phyloP scores from a whole-genome alignment of 1,284 basidiomycete genomes.

The Pseudozyma flocculosa region DNA sequence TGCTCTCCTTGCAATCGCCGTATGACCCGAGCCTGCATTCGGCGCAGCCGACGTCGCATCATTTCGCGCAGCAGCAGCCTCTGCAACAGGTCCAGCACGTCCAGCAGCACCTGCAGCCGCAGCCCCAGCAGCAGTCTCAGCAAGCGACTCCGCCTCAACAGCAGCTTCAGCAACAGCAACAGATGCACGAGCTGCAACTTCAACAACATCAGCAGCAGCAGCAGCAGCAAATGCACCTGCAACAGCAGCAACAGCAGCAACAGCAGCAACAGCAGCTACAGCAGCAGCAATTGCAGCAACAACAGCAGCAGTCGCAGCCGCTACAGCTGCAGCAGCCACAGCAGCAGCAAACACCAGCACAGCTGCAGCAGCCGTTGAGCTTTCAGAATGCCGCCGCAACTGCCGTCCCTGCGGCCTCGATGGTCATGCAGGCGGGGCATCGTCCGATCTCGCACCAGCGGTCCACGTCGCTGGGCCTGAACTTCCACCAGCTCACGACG shows the following conservation, averaged over 20 bases:
- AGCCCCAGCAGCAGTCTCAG: too few species aligned
- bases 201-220: slow-evolving; percentile 15
- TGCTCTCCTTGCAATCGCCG: too few species aligned
- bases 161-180: slow-evolving; percentile 4
- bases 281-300: slow-evolving; percentile 9
- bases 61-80: background rate
- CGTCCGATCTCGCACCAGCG: slow-evolving; percentile 22
- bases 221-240: slow-evolving; percentile 10
- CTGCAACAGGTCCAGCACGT: too few species aligned
- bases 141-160: too few species aligned
- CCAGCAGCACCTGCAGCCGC: too few species aligned
- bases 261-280: slow-evolving; percentile 8
- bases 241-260: slow-evolving; percentile 20
- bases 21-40: too few species aligned
- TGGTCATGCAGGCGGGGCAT: too few species aligned
- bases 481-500: slow-evolving; percentile 19
- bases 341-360: slow-evolving; percentile 9
- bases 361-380: slow-evolving; percentile 5
- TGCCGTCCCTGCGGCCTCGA: background rate
- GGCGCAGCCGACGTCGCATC: background rate
- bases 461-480: slow-evolving; percentile 24
- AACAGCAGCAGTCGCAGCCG: slow-evolving; percentile 10
- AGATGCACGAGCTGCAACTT: slow-evolving; percentile 13
- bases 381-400: background rate
- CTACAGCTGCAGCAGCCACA: slow-evolving; percentile 16